These are phyloP conservation scores for Fusarium tanahbumbuense DNA, from an alignment of 2,329 filamentous ascomycete species.

Conservation along the genomic window DNA sequence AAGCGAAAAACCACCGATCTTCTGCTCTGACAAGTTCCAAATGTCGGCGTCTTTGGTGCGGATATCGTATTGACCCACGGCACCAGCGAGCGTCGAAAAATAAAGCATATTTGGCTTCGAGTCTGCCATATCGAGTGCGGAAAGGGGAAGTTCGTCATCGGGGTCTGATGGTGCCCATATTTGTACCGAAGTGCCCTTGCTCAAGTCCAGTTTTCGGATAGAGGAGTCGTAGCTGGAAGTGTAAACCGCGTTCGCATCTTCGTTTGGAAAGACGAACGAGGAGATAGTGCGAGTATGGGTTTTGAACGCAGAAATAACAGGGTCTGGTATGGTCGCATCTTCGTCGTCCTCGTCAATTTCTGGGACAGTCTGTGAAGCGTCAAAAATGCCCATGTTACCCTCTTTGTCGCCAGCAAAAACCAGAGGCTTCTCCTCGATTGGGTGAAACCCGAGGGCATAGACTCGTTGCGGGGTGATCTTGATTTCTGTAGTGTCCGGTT, in stretches of 20 bases:
- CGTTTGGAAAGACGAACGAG: conserved; percentile 80
- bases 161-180: conserved; percentile 80
- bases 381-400: conserved; percentile 89
- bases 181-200: conserved; percentile 82
- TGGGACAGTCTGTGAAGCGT: conserved; percentile 79
- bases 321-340: conserved; percentile 73
- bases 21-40: conserved; percentile 86
- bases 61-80: conserved; percentile 83
- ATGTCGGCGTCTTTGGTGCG: conserved; percentile 71
- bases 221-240: conserved; percentile 94
- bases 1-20: conserved; percentile 93
- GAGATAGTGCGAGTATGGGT: conserved; percentile 90
- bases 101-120: conserved; percentile 79
- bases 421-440: conserved; percentile 84
- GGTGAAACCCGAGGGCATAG: conserved; percentile 90
- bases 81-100: conserved; percentile 88
- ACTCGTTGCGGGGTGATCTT: conserved; percentile 91
- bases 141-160: conserved; percentile 80
- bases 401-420: conserved; percentile 96
- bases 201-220: conserved; percentile 86
- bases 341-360: conserved; percentile 74
- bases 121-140: conserved; percentile 81
- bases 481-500: conserved; percentile 68
- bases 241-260: conserved; percentile 79
- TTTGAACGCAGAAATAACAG: conserved; percentile 89